Percentiles rank a stretch among this genome's conserved stretches.
Evolutionary conservation across 768 basidiomycete species (phyloP).

Genomic region (Fomitopsis serialis): DNA sequence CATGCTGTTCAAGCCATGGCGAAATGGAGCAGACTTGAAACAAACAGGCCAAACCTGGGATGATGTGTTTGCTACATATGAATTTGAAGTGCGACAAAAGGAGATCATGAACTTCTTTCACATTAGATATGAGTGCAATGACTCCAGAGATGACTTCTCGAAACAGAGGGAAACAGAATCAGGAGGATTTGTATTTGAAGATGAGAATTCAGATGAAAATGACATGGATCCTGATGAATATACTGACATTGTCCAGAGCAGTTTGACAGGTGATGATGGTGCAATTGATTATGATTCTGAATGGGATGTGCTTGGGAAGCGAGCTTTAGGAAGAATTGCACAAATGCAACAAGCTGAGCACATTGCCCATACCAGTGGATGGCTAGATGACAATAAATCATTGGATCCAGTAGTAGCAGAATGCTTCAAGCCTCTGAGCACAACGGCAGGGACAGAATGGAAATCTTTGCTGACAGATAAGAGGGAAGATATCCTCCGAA

Average conservation of each 20-base stretch:
- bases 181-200: neutral
- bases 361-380: neutral
- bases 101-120: too few species aligned
- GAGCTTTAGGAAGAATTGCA: neutral
- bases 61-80: neutral
- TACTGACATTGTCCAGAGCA: neutral
- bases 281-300: neutral
- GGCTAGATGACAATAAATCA: too few species aligned
- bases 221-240: neutral
- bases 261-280: neutral
- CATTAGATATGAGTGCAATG: slow-evolving; percentile 10
- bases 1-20: slow-evolving; percentile 30
- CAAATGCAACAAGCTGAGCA: neutral
- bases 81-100: neutral
- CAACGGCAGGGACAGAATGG: slow-evolving; percentile 5
- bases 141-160: slow-evolving; percentile 5
- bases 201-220: neutral
- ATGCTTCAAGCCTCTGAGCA: neutral
- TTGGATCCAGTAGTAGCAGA: too few species aligned
- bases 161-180: neutral
- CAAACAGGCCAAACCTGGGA: neutral
- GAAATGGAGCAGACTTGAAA: slow-evolving; percentile 24
- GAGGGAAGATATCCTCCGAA: neutral
- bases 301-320: neutral
- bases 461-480: neutral